Evolutionary conservation across 2,329 filamentous ascomycete species (phyloP).

Genomic region (Stagonosporopsis vannaccii): DNA sequence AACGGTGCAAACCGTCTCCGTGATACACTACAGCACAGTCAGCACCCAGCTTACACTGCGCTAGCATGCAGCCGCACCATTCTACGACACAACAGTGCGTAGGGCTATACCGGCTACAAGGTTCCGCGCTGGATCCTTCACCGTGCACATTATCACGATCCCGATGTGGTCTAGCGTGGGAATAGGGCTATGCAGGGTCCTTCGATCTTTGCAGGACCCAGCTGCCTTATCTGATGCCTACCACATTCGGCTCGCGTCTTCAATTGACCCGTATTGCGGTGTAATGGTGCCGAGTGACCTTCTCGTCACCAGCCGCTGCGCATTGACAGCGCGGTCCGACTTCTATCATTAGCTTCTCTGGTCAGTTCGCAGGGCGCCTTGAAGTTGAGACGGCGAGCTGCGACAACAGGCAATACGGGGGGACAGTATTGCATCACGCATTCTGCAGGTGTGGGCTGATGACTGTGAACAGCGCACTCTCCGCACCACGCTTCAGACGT

Average conservation of each 20-base stretch:
- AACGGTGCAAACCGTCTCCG: not conserved
- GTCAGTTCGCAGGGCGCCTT: not conserved
- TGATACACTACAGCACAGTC: not conserved
- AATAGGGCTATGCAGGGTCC: slow-evolving; percentile 10
- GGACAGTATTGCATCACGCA: not conserved
- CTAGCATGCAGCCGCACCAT: not conserved
- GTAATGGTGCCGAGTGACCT: not conserved
- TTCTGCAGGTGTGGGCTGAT: not conserved
- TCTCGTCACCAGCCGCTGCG: not conserved
- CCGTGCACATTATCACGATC: slow-evolving; percentile 6
- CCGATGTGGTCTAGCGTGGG: not conserved
- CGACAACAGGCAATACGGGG: not conserved
- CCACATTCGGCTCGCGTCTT: not conserved
- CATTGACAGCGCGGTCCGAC: not conserved
- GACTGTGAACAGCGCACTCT: not conserved
- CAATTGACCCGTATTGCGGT: not conserved
- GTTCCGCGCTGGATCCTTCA: slow-evolving; percentile 2
- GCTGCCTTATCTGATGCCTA: not conserved
- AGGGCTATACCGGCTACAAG: slow-evolving; percentile 5
- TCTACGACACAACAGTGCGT: not conserved
- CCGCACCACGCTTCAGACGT: not conserved
- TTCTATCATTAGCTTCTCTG: not conserved
- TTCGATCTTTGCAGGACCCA: not conserved
- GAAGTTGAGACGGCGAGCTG: not conserved
- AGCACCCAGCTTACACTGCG: not conserved